Evolutionary conservation across 176 grass and related monocot species (phyloP).

Genomic region (Metroxylon sagu): DNA sequence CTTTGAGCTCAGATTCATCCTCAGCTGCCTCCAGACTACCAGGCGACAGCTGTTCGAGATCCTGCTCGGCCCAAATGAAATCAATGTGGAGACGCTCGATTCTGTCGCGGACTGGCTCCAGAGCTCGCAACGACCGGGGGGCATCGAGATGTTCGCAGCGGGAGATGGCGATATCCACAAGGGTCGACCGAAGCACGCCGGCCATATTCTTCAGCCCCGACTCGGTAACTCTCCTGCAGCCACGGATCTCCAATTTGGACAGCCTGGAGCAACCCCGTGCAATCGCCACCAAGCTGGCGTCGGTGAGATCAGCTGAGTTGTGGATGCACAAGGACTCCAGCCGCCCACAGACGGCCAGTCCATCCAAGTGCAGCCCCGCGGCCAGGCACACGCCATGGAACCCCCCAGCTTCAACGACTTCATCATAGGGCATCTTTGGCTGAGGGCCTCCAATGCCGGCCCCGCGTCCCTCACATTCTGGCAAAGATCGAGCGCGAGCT

Average conservation of each 20-base stretch:
- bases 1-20: neutral
- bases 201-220: slow-evolving; percentile 45
- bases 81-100: slow-evolving; percentile 82
- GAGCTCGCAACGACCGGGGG: slow-evolving; percentile 38
- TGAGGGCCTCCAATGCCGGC: slow-evolving; percentile 54
- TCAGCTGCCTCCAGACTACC: slow-evolving; percentile 23
- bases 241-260: slow-evolving; percentile 51
- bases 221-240: slow-evolving; percentile 47
- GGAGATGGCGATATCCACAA: slow-evolving; percentile 67
- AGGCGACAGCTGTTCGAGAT: slow-evolving; percentile 9
- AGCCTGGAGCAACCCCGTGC: slow-evolving; percentile 68
- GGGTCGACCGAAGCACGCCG: slow-evolving; percentile 27
- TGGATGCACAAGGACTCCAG: slow-evolving; percentile 66
- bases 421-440: slow-evolving; percentile 40
- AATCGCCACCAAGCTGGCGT: slow-evolving; percentile 48
- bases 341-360: slow-evolving; percentile 65
- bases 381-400: slow-evolving; percentile 79
- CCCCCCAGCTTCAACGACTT: slow-evolving; percentile 57
- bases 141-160: slow-evolving; percentile 57
- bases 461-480: slow-evolving; percentile 53
- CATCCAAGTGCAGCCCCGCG: slow-evolving; percentile 57
- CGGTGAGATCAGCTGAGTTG: slow-evolving; percentile 63
- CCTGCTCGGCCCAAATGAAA: slow-evolving; percentile 45
- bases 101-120: slow-evolving; percentile 44
- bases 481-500: slow-evolving; percentile 66